These are phyloP conservation scores for Thielaviopsis euricoi DNA, from an alignment of 2,329 filamentous ascomycete species.

Conservation along the genomic window DNA sequence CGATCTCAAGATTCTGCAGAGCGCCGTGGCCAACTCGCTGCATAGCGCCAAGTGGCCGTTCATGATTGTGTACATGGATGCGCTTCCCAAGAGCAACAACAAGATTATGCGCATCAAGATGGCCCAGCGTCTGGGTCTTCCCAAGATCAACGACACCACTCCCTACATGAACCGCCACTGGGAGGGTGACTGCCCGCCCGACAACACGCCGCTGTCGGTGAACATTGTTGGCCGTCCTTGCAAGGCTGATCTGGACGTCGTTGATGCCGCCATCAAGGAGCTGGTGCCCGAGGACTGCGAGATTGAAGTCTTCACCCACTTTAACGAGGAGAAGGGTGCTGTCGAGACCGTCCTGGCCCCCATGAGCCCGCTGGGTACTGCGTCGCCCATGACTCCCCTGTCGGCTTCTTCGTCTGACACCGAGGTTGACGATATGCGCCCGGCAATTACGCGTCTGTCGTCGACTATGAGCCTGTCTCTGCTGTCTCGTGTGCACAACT, in stretches of 20 bases:
- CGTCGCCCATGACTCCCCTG: not conserved
- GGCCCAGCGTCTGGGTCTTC: constrained; percentile 28
- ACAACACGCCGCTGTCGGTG: constrained; percentile 28
- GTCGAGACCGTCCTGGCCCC: constrained; percentile 8
- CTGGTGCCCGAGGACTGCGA: constrained; percentile 2
- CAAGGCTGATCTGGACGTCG: constrained; percentile 17
- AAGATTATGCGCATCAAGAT: constrained; percentile 39
- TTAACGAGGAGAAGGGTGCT: constrained; percentile 9
- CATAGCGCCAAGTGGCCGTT: constrained; percentile 37
- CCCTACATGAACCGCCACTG: constrained; percentile 29
- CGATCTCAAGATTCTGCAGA: constrained; percentile 31
- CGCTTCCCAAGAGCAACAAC: constrained; percentile 37
- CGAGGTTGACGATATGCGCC: constrained; percentile 4
- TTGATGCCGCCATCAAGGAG: constrained; percentile 16
- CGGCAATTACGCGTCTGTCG: constrained; percentile 4
- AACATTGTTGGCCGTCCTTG: constrained; percentile 23
- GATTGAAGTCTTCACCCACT: constrained; percentile 9
- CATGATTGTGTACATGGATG: constrained; percentile 37
- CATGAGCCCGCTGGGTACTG: not conserved
- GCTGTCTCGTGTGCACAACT: constrained; percentile 16
- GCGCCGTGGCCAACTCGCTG: constrained; percentile 28
- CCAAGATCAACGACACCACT: constrained; percentile 27
- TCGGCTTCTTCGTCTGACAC: not conserved
- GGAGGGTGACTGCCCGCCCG: constrained; percentile 30
- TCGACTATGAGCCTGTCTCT: constrained; percentile 7